Conservation (phyloP, 2,329 filamentous ascomycete genomes). For the Neoarthrinium moseri region DNA sequence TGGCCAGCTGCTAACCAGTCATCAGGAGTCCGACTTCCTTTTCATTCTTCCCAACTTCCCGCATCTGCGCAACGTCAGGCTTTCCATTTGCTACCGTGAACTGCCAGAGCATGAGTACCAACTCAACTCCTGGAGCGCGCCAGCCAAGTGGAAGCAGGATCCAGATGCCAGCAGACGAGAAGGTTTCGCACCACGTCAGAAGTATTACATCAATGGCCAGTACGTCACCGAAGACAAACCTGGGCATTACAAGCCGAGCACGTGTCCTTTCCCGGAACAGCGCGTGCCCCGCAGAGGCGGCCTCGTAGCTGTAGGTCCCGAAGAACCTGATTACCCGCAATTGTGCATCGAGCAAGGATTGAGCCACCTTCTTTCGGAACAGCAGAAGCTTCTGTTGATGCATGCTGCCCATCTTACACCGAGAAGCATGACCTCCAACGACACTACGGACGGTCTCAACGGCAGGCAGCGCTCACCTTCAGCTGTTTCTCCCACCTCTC, state of each 20-base stretch:
- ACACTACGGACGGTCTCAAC: constrained; percentile 14
- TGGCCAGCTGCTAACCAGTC: constrained; percentile 18
- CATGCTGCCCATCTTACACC: constrained; percentile 51
- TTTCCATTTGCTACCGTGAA: constrained; percentile 61
- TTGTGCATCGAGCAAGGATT: constrained; percentile 59
- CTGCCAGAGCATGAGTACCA: constrained; percentile 50
- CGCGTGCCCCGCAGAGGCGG: constrained; percentile 54
- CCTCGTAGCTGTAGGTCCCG: constrained; percentile 49
- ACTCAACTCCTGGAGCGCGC: constrained; percentile 37
- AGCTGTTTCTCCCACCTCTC: constrained; percentile 9
- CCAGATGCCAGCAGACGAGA: constrained; percentile 51
- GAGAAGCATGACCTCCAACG: constrained; percentile 34
- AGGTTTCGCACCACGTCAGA: constrained; percentile 55
- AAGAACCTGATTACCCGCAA: constrained; percentile 56
- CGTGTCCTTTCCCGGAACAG: constrained; percentile 52
- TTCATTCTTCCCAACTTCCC: constrained; percentile 55
- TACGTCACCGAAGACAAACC: constrained; percentile 52
- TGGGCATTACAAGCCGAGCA: constrained; percentile 45
- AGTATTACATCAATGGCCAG: constrained; percentile 57
- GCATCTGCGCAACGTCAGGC: constrained; percentile 54
- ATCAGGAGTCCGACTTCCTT: constrained; percentile 61
- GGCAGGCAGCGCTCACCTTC: constrained; percentile 10
- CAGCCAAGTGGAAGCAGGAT: constrained; percentile 59
- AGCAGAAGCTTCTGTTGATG: constrained; percentile 39
- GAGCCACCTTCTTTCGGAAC: constrained; percentile 48